Evolutionary conservation across 1,284 basidiomycete species (phyloP), one percentile per base, ranked within the genome.

Genomic region (Heliocybe sulcata): DNA sequence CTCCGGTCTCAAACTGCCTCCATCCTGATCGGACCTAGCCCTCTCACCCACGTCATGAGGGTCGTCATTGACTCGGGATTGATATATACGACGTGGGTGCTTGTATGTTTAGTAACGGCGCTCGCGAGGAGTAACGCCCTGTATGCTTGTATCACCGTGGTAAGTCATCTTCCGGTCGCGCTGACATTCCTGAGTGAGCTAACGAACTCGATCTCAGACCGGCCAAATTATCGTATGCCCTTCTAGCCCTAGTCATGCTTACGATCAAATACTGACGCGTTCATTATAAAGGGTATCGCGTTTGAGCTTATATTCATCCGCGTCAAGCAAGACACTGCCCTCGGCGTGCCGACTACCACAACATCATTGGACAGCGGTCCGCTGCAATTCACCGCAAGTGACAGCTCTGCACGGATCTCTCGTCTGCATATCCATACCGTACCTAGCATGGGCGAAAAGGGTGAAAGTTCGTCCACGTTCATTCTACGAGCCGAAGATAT

Each of bases 31-130:
- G 9, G 33, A 16, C 33, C 33, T 9, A 35, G 33, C 33, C 9
- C 33, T 9, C 9, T 16, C 9, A 16, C 33, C 33, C 26, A 16
- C 31, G 52, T 4, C 3, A 63, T 71, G 49, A 56, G 69, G 12
- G 61, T 73, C 16, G 58, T 75, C 48, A 65, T 74, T 42, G 72
- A 74, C 58, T 74, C 71, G 6, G 73, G 71, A 2, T 55, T 72
- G 11, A 62, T 75, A 53, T 73, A 75, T 51, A 73, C 73, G 3
- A 25, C 60, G 4, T 66, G 66, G 1, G 67, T 72, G 52, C 57
- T 67, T 10, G 62, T 72, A n/a, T 59, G 70, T 9, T 72, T 72
- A 52, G 64, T 59, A 1, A 59, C 69, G 2, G 71, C 71, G 51
- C 63, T 72, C 45, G 63, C 66, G 2, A 66, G 63, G 3, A 72